Evolutionary conservation across 345 rosid genomes (phyloP).

Genomic region (Excoecaria cochinchinensis): DNA sequence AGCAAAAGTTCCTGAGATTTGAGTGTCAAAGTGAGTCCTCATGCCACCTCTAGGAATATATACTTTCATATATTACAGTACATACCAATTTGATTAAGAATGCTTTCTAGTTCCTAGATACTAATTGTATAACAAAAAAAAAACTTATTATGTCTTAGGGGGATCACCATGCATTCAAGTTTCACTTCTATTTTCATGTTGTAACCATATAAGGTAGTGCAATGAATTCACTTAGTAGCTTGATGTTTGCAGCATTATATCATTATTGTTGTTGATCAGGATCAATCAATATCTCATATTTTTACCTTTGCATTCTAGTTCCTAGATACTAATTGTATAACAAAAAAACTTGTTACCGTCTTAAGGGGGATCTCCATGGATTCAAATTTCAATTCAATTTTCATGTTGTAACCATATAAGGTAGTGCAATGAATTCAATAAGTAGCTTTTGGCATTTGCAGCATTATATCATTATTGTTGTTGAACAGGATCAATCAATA

Average conservation of each 20-base stretch:
- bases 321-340: constrained; percentile 2
- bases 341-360: not conserved
- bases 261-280: not conserved
- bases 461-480: not conserved
- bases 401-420: not conserved
- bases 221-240: not conserved
- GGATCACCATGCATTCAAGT: not conserved
- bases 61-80: too few species aligned
- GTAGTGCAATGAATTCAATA: not conserved
- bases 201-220: not conserved
- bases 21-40: not conserved
- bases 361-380: not conserved
- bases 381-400: not conserved
- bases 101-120: not conserved
- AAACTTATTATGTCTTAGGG: not conserved
- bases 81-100: not conserved
- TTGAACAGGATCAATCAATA: not conserved
- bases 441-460: not conserved
- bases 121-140: not conserved
- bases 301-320: constrained; percentile 24
- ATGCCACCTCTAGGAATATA: not conserved
- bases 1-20: not conserved
- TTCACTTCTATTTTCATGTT: not conserved
- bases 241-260: not conserved
- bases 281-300: not conserved